Evolutionary conservation across 495 filamentous ascomycete species (phyloP).

Genomic region (Annulohypoxylon bovei): DNA sequence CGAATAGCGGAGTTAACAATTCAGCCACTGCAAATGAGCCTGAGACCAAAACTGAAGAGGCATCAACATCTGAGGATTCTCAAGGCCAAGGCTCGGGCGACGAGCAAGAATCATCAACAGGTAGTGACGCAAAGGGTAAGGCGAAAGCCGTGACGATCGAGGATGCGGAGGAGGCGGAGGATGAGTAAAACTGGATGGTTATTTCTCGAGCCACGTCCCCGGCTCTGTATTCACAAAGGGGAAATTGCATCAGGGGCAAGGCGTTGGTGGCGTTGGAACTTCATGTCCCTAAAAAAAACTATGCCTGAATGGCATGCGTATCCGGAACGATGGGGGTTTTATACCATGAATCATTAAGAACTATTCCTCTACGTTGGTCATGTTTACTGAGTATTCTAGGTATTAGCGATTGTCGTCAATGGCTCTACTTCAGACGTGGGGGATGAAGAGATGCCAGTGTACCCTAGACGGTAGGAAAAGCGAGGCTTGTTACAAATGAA

Average conservation of each 20-base stretch:
- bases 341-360: constrained; percentile 22
- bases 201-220: constrained; percentile 5
- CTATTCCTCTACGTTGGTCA: not conserved
- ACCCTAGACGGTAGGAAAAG: constrained; percentile 19
- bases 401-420: not conserved
- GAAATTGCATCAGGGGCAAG: constrained; percentile 47
- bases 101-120: constrained; percentile 28
- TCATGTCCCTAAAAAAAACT: constrained; percentile 23
- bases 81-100: constrained; percentile 16
- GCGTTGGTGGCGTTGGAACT: constrained; percentile 47
- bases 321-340: constrained; percentile 25
- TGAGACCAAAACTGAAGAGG: constrained; percentile 22
- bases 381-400: constrained; percentile 9
- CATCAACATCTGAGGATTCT: constrained; percentile 3
- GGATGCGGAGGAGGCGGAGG: constrained; percentile 49
- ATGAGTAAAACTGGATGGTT: constrained; percentile 25
- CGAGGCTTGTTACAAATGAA: not conserved
- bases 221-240: constrained; percentile 34
- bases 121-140: constrained; percentile 46
- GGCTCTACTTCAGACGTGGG: not conserved
- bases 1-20: constrained; percentile 25
- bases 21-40: constrained; percentile 23
- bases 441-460: constrained; percentile 10
- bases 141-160: constrained; percentile 53
- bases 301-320: constrained; percentile 24